Base-by-base conservation (phyloP, 2,329 filamentous ascomycete genomes). In the Penicillium sp. region DNA sequence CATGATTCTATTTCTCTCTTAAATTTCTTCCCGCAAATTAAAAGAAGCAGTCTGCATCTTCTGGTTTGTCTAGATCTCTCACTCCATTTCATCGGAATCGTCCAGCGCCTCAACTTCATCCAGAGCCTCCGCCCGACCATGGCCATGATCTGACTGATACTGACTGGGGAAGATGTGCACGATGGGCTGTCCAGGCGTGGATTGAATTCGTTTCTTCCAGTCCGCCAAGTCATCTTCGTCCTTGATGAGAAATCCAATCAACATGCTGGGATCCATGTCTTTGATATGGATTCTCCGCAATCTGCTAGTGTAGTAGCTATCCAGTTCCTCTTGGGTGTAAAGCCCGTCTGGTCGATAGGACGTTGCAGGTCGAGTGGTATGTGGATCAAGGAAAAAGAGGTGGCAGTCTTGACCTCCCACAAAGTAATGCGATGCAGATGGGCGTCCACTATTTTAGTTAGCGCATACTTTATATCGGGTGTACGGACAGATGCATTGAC, bases 241-340 rank as follows among this genome's bases (percentile, higher is more conserved):
- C 40, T 82, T 84, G 60, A 99, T 92, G 36, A 99, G 77, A 68
- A 97, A 97, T 5, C 91, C 93, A 63, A 99, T 90, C 41, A 99
- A 78, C 94, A 99, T 99, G 69, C 92, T 97, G 0, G 94, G 94
- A 68, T 99, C 94, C 90, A 99, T 94, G 70, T 97, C 92, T 58
- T 87, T 86, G 48, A 99, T 83, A 65, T 94, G 88, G 31, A 99
- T 81, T 55, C 89, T 84, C 38, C 93, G 86, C 19, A 99, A 78
- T 47, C 93, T 87, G 50, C 90, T 84, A 0, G 92, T 97, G 72
- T 99, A 93, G 69, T 91, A 97, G 0, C 89, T 89, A 54, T 88
- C 84, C 16, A 96, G 72, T 57, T 97, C 92, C 65, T 90, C 88
- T 8, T 79, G 68, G 0, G 86, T 86, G 68, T 92, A 73, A 0